Base-by-base conservation (phyloP, 2,329 filamentous ascomycete genomes). In the Geosmithia flava region DNA sequence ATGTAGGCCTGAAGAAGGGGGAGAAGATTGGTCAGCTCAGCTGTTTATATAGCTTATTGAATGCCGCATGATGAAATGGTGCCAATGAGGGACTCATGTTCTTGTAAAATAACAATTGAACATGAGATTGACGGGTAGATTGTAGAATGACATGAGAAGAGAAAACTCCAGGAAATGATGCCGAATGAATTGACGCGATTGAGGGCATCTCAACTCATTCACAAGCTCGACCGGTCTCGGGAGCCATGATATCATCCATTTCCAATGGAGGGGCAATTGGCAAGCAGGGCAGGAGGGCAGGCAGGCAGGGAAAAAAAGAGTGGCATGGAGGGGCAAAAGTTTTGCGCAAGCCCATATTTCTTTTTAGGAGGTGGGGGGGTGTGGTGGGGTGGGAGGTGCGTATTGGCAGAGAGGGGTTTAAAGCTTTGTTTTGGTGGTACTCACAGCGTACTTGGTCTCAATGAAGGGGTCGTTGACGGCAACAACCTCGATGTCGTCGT, bases 391-490 rank as follows among this genome's bases (percentile, higher is more conserved):
- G 33, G 19, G 47, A 46, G 40, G 45, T n/a, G 7, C 42, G 47
- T 37, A 30, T 30, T 44, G 52, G 37, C 41, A 47, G 42, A 29
- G 29, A 49, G 46, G 46, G 46, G 15, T 37, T 37, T 37, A 16
- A 11, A 16, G 33, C 33, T 33, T 19, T 33, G 44, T 20, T 19
- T 20, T 15, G 45, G 19, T 33, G 45, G 13, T 51, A 85, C 89
- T 78, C 83, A 95, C 91, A 71, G 93, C 93, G 75, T 97, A 97
- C 71, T 90, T 76, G 64, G 87, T 81, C 75, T 96, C 90, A 75
- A 98, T 97, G 85, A 98, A 97, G 62, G 93, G 93, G 71, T 97
- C 93, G 80, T 98, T 97, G 75, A 96, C 88, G 62, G 93, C 91
- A 64, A 96, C 88, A 63, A 98, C 78, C 63, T 95, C 80, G 67